These are phyloP conservation scores for Lactarius pseudohatsudake DNA, from an alignment of 768 basidiomycete species.

Conservation along the genomic window DNA sequence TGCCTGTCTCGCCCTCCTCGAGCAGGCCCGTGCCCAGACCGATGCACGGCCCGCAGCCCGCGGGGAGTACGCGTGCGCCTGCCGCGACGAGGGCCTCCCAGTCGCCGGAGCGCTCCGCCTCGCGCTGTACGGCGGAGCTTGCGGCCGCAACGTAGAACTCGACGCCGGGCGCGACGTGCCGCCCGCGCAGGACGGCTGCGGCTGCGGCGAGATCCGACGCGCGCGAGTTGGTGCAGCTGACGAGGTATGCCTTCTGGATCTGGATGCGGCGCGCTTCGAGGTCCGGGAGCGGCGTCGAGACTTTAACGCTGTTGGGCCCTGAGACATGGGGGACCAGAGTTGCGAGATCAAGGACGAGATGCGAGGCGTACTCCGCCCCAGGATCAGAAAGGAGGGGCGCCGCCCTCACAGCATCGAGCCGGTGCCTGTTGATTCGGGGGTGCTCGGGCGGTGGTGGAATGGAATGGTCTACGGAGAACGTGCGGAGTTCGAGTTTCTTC, in stretches of 20 bases:
- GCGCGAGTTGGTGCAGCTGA: slow-evolving; percentile 97
- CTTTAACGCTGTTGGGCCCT: slow-evolving; percentile 96
- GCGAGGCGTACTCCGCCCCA: slow-evolving; percentile 78
- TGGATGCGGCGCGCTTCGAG: slow-evolving; percentile 70
- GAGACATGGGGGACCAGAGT: slow-evolving; percentile 95
- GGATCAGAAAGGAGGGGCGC: slow-evolving; percentile 64
- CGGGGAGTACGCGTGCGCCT: slow-evolving; percentile 90
- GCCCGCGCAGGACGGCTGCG: slow-evolving; percentile 82
- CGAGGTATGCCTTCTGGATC: slow-evolving; percentile 97
- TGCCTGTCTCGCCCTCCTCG: slow-evolving; percentile 93
- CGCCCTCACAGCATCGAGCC: slow-evolving; percentile 64
- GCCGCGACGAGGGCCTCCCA: slow-evolving; percentile 86
- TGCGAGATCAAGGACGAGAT: slow-evolving; percentile 88
- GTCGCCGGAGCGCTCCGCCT: slow-evolving; percentile 80
- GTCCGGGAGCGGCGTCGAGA: slow-evolving; percentile 90
- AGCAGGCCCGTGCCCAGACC: slow-evolving; percentile 91
- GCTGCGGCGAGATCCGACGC: slow-evolving; percentile 93
- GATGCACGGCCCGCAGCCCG: slow-evolving; percentile 98
- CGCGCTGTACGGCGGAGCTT: slow-evolving; percentile 86
- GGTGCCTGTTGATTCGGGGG: slow-evolving; percentile 76
- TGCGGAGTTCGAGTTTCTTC: slow-evolving; percentile 70
- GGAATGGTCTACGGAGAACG: slow-evolving; percentile 56
- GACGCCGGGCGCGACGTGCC: slow-evolving; percentile 80
- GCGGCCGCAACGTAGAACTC: slow-evolving; percentile 99
- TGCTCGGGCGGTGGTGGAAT: slow-evolving; percentile 78